Percentiles rank a stretch among this genome's conserved stretches.
Conservation (phyloP, 108 stramenopile species). For the Parmales sp. region DNA sequence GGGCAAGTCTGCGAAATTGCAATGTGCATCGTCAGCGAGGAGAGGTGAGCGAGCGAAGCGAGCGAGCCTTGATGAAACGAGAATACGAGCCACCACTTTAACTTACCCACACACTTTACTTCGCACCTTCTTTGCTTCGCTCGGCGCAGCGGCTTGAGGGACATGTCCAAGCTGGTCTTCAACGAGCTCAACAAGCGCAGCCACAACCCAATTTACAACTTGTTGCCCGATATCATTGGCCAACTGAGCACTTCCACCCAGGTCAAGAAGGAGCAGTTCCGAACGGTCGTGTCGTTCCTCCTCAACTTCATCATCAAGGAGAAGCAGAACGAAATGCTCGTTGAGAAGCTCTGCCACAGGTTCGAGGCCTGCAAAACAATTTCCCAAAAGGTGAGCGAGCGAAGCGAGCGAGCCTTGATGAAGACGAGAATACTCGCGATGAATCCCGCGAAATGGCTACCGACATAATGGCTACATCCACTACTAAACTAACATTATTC, state of each 20-base stretch:
- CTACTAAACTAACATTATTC: too few relatives aligned
- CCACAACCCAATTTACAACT: slow-evolving; percentile 95
- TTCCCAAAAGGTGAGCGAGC: too few relatives aligned
- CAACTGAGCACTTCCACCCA: slow-evolving; percentile 50
- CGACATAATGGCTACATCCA: too few relatives aligned
- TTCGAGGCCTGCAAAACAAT: slow-evolving; percentile 64
- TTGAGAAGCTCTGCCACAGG: slow-evolving; percentile 86
- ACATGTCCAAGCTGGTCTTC: slow-evolving; percentile 86
- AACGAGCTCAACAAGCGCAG: slow-evolving; percentile 81
- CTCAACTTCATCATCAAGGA: slow-evolving; percentile 93
- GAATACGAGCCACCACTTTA: slow-evolving; percentile 76
- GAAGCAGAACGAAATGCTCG: slow-evolving; percentile 75
- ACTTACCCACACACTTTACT: too few relatives aligned
- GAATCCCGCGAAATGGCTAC: too few relatives aligned
- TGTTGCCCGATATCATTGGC: slow-evolving; percentile 92
- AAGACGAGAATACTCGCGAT: too few relatives aligned
- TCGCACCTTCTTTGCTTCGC: too few relatives aligned
- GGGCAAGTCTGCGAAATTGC: slow-evolving; percentile 92
- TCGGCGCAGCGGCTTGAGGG: slow-evolving; percentile 63
- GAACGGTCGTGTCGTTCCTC: slow-evolving; percentile 79
- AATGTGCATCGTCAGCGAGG: slow-evolving; percentile 71
- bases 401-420: too few relatives aligned
- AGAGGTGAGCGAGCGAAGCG: slow-evolving; percentile 71
- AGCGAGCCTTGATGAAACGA: slow-evolving; percentile 86
- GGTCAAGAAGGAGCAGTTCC: slow-evolving; percentile 63